Evolutionary conservation across 1,139 yeast species (phyloP), one percentile per base, ranked within the genome.

Genomic region (Waltiozyma sp.): DNA sequence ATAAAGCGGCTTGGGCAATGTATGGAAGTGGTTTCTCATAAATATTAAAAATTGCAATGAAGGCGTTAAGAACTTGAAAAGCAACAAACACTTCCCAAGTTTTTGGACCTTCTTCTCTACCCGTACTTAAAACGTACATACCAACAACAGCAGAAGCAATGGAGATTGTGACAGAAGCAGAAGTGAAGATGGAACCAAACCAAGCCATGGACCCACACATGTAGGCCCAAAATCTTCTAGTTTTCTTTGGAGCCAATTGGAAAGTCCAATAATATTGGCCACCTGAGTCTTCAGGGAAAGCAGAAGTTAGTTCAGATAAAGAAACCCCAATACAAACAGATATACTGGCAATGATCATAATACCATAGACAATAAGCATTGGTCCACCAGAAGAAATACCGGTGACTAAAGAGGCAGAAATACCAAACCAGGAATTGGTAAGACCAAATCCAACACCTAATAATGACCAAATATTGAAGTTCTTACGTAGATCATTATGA

Each of bases 311-410:
- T 54, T 75, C 81, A 19, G 77, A 70, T 39, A 76, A 61, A 1
- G 80, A 70, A 38, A 69, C 64, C 39, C 77, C 81, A 41, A 75
- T 65, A 51, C 75, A 69, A 19, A 67, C 52, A 1, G 80, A 72
- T 14, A 76, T 57, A 45, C 61, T 61, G 0, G 86, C 77, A 45
- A 80, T 70, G 51, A 80, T 78, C 28, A 80, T 63, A 51, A 79
- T 78, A 53, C 87, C 87, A 53, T 78, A 80, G 16, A 79, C 74
- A 49, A 79, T 74, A 63, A 77, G 61, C 66, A 79, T 63, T 11
- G 87, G 85, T 28, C 87, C 87, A 50, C 84, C 84, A 24, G 82
- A 74, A 45, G 69, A 65, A 45, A 78, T 76, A 54, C 82, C 81
- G 19, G 82, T 74, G 45, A 77, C 68, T 58, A 78, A 68, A 13